Percentiles rank a stretch among this genome's conserved stretches.
phyloP scores from a whole-genome alignment of 768 basidiomycete species.

The Botryobasidium botryosum region DNA sequence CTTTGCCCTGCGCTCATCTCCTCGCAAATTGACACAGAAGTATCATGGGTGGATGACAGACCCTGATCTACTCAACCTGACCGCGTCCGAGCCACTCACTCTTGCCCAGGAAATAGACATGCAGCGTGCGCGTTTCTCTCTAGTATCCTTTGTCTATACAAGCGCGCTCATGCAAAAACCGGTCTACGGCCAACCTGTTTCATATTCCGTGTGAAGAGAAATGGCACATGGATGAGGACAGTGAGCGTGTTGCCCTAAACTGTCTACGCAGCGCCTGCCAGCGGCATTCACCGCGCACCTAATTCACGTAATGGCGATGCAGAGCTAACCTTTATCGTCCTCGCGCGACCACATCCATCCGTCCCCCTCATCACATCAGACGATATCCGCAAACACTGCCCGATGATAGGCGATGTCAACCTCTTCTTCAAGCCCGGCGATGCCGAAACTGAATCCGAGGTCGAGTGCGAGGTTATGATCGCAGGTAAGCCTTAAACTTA shows the following conservation, averaged over 20 bases:
- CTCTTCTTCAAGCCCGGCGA: constrained; percentile 54
- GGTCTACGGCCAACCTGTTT: background rate
- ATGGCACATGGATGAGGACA: constrained; percentile 80
- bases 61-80: constrained; percentile 51
- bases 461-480: constrained; percentile 44
- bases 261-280: too few species aligned
- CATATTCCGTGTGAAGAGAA: constrained; percentile 32
- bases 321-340: constrained; percentile 85
- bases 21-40: constrained; percentile 27
- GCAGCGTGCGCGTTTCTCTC: constrained; percentile 42
- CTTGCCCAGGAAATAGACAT: constrained; percentile 75
- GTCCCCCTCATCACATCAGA: constrained; percentile 10
- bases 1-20: constrained; percentile 1
- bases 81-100: constrained; percentile 70
- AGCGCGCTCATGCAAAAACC: background rate
- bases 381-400: constrained; percentile 18
- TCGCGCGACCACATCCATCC: constrained; percentile 27
- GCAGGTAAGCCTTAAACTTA: constrained; percentile 5
- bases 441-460: constrained; percentile 35
- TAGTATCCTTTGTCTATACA: background rate
- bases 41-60: constrained; percentile 85
- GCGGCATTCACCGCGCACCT: too few species aligned
- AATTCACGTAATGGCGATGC: background rate
- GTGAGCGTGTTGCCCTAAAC: constrained; percentile 28
- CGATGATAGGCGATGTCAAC: constrained; percentile 89